Percentiles rank a stretch among this genome's conserved stretches.
phyloP scores from a whole-genome alignment of 495 filamentous ascomycete genomes.

The Neurospora discreta region DNA sequence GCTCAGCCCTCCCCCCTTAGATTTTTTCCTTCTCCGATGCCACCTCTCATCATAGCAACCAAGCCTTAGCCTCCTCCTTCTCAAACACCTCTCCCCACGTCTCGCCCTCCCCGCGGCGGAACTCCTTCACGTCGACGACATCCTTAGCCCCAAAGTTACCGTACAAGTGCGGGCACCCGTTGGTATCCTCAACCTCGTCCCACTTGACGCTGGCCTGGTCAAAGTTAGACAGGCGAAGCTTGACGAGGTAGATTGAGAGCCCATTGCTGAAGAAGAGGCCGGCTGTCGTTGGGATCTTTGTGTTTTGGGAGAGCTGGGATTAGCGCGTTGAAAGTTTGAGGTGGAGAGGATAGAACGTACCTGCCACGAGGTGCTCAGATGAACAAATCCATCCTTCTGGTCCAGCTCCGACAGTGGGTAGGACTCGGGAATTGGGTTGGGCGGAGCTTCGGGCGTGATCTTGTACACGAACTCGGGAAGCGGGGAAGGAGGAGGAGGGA shows the following conservation, averaged over 20 bases:
- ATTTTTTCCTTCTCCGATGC: neutral
- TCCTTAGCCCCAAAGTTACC: conserved; percentile 35
- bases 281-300: conserved; percentile 37
- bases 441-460: conserved; percentile 34
- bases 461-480: conserved; percentile 40
- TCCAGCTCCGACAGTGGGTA: conserved; percentile 41
- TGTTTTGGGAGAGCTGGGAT: neutral
- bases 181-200: conserved; percentile 25
- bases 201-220: conserved; percentile 22
- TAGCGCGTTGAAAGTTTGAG: neutral
- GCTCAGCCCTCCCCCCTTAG: neutral
- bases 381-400: conserved; percentile 41
- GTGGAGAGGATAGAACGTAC: conserved; percentile 16
- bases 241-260: conserved; percentile 31
- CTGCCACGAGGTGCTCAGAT: conserved; percentile 37
- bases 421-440: conserved; percentile 32
- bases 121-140: conserved; percentile 20
- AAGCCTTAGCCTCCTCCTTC: conserved; percentile 9
- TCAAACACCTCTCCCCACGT: conserved; percentile 25
- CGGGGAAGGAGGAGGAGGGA: conserved; percentile 17
- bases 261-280: conserved; percentile 32
- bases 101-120: conserved; percentile 21
- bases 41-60: conserved; percentile 8
- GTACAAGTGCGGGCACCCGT: conserved; percentile 37
- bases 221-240: conserved; percentile 20